Base-by-base conservation (phyloP, 75 land plant species). In the Larix kaempferi region DNA sequence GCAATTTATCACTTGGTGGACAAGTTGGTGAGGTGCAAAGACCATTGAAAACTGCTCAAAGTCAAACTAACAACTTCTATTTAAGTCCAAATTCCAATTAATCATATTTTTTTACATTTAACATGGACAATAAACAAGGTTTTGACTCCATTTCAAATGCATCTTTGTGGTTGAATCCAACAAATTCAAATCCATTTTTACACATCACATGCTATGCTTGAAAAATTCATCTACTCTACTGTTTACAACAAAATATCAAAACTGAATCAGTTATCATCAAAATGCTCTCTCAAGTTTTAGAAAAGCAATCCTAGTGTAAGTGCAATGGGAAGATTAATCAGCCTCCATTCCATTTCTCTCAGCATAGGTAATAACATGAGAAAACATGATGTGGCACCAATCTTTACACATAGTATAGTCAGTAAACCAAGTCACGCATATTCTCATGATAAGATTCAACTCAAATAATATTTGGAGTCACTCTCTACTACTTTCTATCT, bases 131-230 rank as follows among this genome's bases (percentile, higher is more conserved):
- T 37, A 69, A 2, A 39, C 52, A 69, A 35, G 21, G 25, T 69
- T 64, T 69, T 69, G 10, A 15, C 37, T 69, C 52, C 72, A 69
- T 69, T 12, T 69, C 22, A 69, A 69, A 39, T 37, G 37, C 72
- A 21, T 23, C 14, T 33, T 69, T 12, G 11, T 39, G 49, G 23
- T 69, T 41, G 49, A 8, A n/a, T 52, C 72, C 11, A 41, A 8
- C 22, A 22, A 69, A 49, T 39, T 35, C n/a, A 69, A 69, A 69
- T 21, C 37, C 39, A 21, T 33, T 69, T 69, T 39, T n/a, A 69
- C 25, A 7, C 37, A 39, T 0, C 10, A 39, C 49, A 39, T 69
- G 35, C 39, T 11, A 44, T 44, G 52, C 52, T 6, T 44, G 52
- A 44, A 44, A 44, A 44, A 10, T 7, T 41, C 37, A 69, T 19